Conservation (phyloP, 2,329 filamentous ascomycete genomes). For the Xylaria multiplex region DNA sequence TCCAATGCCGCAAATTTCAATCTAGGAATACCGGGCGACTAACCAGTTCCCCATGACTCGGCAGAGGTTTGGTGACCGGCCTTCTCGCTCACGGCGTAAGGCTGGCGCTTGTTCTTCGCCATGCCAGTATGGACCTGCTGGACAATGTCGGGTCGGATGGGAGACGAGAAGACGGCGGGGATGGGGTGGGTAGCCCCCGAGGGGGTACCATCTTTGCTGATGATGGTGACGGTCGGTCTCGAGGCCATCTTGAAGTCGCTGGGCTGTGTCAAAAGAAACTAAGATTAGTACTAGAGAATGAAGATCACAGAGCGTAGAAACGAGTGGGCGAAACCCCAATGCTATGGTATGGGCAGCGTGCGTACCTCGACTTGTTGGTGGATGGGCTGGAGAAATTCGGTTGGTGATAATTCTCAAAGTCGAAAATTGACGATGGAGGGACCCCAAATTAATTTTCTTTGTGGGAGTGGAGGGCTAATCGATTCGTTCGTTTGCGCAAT, state of each 20-base stretch:
- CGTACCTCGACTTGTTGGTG: slow-evolving; percentile 47
- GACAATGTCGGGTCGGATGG: slow-evolving; percentile 99
- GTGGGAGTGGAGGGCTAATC: slow-evolving; percentile 48
- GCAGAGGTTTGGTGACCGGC: slow-evolving; percentile 99
- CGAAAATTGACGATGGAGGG: slow-evolving; percentile 37
- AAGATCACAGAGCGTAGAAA: not conserved
- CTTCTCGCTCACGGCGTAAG: slow-evolving; percentile 99
- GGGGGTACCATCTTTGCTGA: slow-evolving; percentile 94
- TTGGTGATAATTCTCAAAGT: slow-evolving; percentile 35
- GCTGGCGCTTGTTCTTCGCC: slow-evolving; percentile 99
- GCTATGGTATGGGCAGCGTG: slow-evolving; percentile 22
- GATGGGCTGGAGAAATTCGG: slow-evolving; percentile 40
- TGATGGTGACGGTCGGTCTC: slow-evolving; percentile 96
- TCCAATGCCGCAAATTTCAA: not conserved
- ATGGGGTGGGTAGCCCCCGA: slow-evolving; percentile 90
- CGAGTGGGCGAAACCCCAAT: slow-evolving; percentile 13
- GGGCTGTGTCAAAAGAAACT: slow-evolving; percentile 35
- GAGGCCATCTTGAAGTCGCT: slow-evolving; percentile 78
- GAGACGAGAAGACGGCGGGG: slow-evolving; percentile 95
- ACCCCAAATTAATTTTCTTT: slow-evolving; percentile 47
- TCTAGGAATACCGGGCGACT: slow-evolving; percentile 55
- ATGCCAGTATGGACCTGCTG: slow-evolving; percentile 99
- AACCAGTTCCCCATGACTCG: slow-evolving; percentile 99
- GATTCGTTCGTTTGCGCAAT: slow-evolving; percentile 35
- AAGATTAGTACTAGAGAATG: slow-evolving; percentile 37